Evolutionary conservation across 768 basidiomycete species (phyloP), one percentile per base, ranked within the genome.

Genomic region (Suillus bovinus): DNA sequence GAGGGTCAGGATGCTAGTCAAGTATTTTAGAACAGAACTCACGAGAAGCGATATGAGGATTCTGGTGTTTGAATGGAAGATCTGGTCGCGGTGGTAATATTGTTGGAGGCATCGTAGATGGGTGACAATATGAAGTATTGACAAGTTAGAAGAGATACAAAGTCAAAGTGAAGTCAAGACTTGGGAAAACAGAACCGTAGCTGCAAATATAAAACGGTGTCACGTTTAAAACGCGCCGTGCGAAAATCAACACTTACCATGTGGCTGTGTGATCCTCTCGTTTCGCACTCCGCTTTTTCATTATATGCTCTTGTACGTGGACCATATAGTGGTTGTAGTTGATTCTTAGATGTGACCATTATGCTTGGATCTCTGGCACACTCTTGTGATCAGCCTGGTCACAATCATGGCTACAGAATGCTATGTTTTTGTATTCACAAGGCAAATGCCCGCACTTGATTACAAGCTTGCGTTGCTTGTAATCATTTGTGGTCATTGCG

Each of bases 11-110:
- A 27, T 57, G 49, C n/a, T 4, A 14, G 29, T 17, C 11, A 20
- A 9, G 1, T 3, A 7, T 9, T 50, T n/a, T 34, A 57, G 42
- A 8, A 46, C 60, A 53, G 31, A 27, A 75, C 81, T 61, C 63
- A 84, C 82, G 67, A 31, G 79, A 76, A 59, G 77, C 74, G 50
- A 88, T 74, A 64, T 79, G 74, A 0, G 81, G 81, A 63, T 88
- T 88, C 46, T 80, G 79, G 67, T 80, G 77, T 59, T 75, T 77
- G 39, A 76, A 47, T 5, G 86, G 86, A 11, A 87, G 76, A n/a
- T 80, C 74, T 44, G 86, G 86, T 68, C 86, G 76, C 59, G 74
- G 66, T 71, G 77, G 78, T 69, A 76, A 78, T 64, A 47, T 24
- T 14, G 67, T 22, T 50, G 42, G 31, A 10, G 60, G 8, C 46